Conservation (phyloP, 345 rosid genomes). For the Brassica nigra region DNA sequence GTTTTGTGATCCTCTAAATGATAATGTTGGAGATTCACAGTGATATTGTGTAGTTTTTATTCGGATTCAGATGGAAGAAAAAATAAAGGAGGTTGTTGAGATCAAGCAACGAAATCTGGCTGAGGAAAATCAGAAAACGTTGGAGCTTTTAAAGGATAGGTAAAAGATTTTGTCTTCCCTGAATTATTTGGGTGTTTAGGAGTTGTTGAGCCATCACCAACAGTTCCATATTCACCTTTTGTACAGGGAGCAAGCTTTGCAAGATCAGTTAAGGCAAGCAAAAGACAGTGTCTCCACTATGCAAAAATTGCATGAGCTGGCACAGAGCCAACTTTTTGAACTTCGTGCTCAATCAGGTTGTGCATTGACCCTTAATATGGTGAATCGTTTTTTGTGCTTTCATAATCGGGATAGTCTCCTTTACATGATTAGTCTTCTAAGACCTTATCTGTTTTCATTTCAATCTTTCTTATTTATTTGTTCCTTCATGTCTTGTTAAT, state of each 20-base stretch:
- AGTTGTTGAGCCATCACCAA: slow-evolving; percentile 17
- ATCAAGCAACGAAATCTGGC: slow-evolving; percentile 94
- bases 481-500: slow-evolving; percentile 26
- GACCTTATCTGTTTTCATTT: background rate
- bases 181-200: slow-evolving; percentile 4
- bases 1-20: background rate
- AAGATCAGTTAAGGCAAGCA: slow-evolving; percentile 97
- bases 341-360: slow-evolving; percentile 96
- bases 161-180: slow-evolving; percentile 26
- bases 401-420: slow-evolving; percentile 8
- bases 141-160: slow-evolving; percentile 93
- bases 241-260: slow-evolving; percentile 86
- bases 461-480: slow-evolving; percentile 9
- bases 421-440: background rate
- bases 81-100: slow-evolving; percentile 97
- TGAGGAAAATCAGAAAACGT: slow-evolving; percentile 96
- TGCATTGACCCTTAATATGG: slow-evolving; percentile 23
- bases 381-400: slow-evolving; percentile 15
- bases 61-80: slow-evolving; percentile 89
- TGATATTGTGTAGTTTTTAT: background rate
- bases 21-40: background rate
- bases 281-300: slow-evolving; percentile 90
- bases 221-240: slow-evolving; percentile 21
- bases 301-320: slow-evolving; percentile 97
- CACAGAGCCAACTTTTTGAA: slow-evolving; percentile 97